These are phyloP conservation scores for Leptographium wingfieldii DNA, from an alignment of 2,329 filamentous ascomycete species.

Conservation along the genomic window DNA sequence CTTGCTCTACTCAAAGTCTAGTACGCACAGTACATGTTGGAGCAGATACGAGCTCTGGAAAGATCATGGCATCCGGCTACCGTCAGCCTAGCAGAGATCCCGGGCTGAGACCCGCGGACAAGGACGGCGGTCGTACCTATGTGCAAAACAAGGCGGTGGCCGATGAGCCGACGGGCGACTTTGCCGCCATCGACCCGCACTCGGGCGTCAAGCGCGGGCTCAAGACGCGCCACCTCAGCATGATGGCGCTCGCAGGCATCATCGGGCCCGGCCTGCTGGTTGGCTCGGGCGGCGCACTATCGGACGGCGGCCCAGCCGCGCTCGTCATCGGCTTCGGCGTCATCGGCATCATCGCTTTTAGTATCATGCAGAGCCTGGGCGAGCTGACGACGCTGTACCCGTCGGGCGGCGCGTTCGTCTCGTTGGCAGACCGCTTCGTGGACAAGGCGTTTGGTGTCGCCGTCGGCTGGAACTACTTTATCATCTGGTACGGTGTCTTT, in stretches of 20 bases:
- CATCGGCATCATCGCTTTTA: conserved; percentile 56
- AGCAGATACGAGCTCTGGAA: no score
- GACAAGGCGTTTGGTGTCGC: no score
- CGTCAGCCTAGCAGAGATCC: neutral
- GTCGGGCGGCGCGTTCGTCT: no score
- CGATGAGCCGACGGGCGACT: conserved; percentile 18
- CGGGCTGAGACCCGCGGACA: neutral
- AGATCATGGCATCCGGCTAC: neutral
- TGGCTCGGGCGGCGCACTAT: conserved; percentile 56
- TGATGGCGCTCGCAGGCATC: conserved; percentile 52
- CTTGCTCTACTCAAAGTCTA: no score
- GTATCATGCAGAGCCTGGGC: conserved; percentile 60
- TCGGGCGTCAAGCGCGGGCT: conserved; percentile 56
- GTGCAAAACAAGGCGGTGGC: no score
- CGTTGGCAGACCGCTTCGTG: no score
- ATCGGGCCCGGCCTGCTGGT: conserved; percentile 61
- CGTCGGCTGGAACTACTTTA: no score
- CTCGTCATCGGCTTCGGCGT: conserved; percentile 61
- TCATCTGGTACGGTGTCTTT: no score
- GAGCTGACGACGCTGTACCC: conserved; percentile 41
- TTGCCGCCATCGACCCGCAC: conserved; percentile 40
- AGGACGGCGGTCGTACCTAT: neutral
- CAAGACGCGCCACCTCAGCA: conserved; percentile 54
- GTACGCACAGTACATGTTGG: no score
- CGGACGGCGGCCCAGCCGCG: conserved; percentile 56